Evolutionary conservation across 2,329 filamentous ascomycete genomes (phyloP).

Genomic region (Fusarium domesticum): DNA sequence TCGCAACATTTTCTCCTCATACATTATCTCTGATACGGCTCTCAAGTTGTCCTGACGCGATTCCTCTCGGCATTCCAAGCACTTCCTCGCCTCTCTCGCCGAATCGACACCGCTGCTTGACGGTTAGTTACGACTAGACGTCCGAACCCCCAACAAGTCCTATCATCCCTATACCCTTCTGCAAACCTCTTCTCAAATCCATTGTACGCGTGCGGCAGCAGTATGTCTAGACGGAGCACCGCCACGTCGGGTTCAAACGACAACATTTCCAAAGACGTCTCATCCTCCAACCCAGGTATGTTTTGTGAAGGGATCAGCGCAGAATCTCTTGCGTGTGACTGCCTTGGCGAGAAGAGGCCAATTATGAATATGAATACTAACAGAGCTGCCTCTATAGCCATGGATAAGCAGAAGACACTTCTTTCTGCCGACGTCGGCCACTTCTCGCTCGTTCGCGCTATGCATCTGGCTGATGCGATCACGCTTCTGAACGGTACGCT

Average conservation of each 20-base stretch:
- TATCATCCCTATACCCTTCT: not conserved
- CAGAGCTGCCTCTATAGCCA: conserved; percentile 40
- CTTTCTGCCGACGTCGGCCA: conserved; percentile 68
- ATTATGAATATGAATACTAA: conserved; percentile 5
- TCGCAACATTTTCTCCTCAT: not conserved
- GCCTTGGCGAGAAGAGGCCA: not conserved
- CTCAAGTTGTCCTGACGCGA: not conserved
- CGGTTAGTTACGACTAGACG: conserved; percentile 4
- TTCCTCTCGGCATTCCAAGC: not conserved
- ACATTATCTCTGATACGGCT: not conserved
- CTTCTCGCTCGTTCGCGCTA: conserved; percentile 65
- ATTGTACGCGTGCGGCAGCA: conserved; percentile 9
- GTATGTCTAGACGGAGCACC: conserved; percentile 63
- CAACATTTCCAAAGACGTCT: conserved; percentile 29
- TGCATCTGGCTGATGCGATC: conserved; percentile 81
- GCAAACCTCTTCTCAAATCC: not conserved
- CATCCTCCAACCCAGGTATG: conserved; percentile 36
- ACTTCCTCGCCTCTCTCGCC: not conserved
- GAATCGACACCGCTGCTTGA: conserved; percentile 10
- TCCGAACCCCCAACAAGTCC: conserved; percentile 1
- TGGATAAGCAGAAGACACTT: conserved; percentile 74
- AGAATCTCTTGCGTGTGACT: not conserved
- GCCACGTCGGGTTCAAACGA: conserved; percentile 34
- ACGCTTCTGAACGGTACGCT: conserved; percentile 71
- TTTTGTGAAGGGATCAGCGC: not conserved